phyloP scores from a whole-genome alignment of 345 rosid genomes.

The Sonneratia alba region DNA sequence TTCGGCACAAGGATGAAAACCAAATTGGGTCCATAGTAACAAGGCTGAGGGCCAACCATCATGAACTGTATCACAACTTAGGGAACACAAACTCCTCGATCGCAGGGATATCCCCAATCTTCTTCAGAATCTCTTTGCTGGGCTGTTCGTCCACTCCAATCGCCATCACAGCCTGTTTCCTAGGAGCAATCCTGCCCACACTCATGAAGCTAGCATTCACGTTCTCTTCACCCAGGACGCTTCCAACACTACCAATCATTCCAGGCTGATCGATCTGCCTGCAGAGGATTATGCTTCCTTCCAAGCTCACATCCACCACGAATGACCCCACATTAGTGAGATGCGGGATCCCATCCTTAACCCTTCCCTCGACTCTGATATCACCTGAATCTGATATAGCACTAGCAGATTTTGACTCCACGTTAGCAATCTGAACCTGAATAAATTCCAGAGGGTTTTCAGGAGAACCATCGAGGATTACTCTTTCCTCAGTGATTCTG shows the following conservation, averaged over 20 bases:
- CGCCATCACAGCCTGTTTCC: slow-evolving; percentile 80
- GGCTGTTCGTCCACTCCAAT: slow-evolving; percentile 78
- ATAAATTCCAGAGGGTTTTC: slow-evolving; percentile 61
- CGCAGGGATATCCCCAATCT: slow-evolving; percentile 56
- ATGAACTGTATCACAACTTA: slow-evolving; percentile 23
- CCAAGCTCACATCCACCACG: slow-evolving; percentile 73
- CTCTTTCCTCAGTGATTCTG: slow-evolving; percentile 60
- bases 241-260: slow-evolving; percentile 69
- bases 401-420: slow-evolving; percentile 66
- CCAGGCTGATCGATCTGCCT: slow-evolving; percentile 84
- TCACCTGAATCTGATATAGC: slow-evolving; percentile 69
- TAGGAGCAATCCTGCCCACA: slow-evolving; percentile 75
- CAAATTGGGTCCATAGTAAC: not conserved
- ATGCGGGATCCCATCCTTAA: slow-evolving; percentile 71
- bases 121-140: slow-evolving; percentile 40
- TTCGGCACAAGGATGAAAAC: not conserved
- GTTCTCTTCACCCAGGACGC: slow-evolving; percentile 61
- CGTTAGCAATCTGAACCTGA: slow-evolving; percentile 66
- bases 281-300: slow-evolving; percentile 69
- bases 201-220: slow-evolving; percentile 82
- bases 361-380: slow-evolving; percentile 62
- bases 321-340: slow-evolving; percentile 71
- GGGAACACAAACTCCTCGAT: slow-evolving; percentile 73
- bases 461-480: slow-evolving; percentile 51
- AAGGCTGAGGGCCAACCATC: not conserved